Percentiles rank a stretch among this genome's conserved stretches.
phyloP scores from a whole-genome alignment of 1,284 basidiomycete genomes.

The Phaffia rhodozyma region DNA sequence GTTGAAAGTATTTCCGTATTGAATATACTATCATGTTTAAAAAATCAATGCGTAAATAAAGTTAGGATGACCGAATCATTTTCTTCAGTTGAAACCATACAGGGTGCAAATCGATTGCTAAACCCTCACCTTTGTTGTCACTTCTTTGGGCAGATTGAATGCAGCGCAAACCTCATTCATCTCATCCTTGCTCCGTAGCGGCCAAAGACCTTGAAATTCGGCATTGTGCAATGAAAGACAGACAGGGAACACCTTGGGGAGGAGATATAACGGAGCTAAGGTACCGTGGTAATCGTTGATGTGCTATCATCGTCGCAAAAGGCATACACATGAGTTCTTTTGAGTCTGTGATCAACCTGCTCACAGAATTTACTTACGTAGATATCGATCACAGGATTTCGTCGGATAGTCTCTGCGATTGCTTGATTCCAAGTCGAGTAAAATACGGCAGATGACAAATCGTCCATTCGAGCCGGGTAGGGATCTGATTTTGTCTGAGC shows the following conservation, averaged over 20 bases:
- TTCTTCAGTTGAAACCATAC: not conserved
- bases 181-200: constrained; percentile 85
- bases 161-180: constrained; percentile 95
- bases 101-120: not conserved
- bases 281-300: constrained; percentile 76
- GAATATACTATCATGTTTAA: constrained; percentile 64
- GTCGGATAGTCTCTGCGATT: constrained; percentile 74
- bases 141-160: constrained; percentile 88
- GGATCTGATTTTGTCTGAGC: constrained; percentile 88
- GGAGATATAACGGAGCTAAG: constrained; percentile 72
- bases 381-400: constrained; percentile 72
- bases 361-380: not conserved
- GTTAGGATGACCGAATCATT: not conserved
- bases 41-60: constrained; percentile 37
- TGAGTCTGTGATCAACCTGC: not conserved
- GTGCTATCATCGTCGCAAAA: constrained; percentile 27
- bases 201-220: constrained; percentile 92
- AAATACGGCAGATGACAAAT: constrained; percentile 85
- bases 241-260: constrained; percentile 74
- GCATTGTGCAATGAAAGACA: constrained; percentile 91
- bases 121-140: constrained; percentile 30
- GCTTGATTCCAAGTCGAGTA: constrained; percentile 96
- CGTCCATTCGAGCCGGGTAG: constrained; percentile 90
- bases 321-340: not conserved
- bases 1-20: constrained; percentile 94